Evolutionary conservation across 768 basidiomycete species (phyloP).

Genomic region (Bullera alba): DNA sequence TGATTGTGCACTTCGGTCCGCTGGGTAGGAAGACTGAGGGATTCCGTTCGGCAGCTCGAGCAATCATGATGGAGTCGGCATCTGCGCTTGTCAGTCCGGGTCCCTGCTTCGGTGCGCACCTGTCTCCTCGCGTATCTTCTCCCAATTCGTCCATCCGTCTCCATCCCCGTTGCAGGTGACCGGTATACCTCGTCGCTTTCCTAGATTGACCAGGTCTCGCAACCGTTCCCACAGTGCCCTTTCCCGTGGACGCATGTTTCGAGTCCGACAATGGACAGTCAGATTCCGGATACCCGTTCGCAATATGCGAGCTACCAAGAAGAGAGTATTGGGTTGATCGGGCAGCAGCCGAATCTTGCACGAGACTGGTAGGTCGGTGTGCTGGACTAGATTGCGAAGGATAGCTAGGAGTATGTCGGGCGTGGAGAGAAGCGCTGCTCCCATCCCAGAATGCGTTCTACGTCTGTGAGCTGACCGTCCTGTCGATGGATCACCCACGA

Average conservation of each 20-base stretch:
- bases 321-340: conserved; percentile 76
- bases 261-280: conserved; percentile 91
- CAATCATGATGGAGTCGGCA: conserved; percentile 91
- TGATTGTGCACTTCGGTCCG: conserved; percentile 59
- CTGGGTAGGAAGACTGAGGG: conserved; percentile 70
- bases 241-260: conserved; percentile 80
- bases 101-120: conserved; percentile 52
- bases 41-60: conserved; percentile 87
- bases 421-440: conserved; percentile 84
- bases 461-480: conserved; percentile 1
- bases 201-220: conserved; percentile 77
- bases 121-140: conserved; percentile 64
- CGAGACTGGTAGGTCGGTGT: conserved; percentile 77
- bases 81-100: conserved; percentile 47
- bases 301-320: conserved; percentile 79
- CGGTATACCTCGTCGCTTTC: conserved; percentile 71
- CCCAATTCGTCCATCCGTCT: conserved; percentile 66
- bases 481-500: conserved; percentile 51
- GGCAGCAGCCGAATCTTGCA: conserved; percentile 89
- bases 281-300: conserved; percentile 79
- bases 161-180: conserved; percentile 95
- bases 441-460: conserved; percentile 67
- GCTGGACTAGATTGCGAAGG: conserved; percentile 65
- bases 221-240: conserved; percentile 70
- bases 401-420: conserved; percentile 88